phyloP scores from a whole-genome alignment of 129 eudicot species.

The Smallanthus sonchifolius region DNA sequence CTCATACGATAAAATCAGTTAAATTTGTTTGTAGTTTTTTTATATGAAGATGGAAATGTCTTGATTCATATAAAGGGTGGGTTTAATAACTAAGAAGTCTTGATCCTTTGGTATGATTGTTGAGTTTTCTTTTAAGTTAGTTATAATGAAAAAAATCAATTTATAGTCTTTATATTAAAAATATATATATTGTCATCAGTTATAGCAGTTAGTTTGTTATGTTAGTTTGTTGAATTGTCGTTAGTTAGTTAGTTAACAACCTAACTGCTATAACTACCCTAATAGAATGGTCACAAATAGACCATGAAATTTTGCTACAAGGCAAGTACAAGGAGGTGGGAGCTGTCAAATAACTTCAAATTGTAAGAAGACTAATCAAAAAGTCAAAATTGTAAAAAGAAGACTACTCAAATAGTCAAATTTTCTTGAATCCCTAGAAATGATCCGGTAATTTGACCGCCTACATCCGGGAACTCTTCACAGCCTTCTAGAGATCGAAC shows the following conservation, averaged over 20 bases:
- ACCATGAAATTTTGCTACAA: too few relatives aligned
- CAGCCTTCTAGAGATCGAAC: conserved; percentile 64
- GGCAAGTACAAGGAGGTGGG: neutral
- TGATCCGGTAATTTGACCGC: conserved; percentile 73
- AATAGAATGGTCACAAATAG: neutral
- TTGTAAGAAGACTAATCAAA: conserved; percentile 22
- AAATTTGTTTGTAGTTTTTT: neutral
- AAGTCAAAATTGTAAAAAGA: conserved; percentile 33
- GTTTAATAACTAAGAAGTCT: neutral
- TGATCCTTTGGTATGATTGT: conserved; percentile 10
- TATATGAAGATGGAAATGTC: neutral
- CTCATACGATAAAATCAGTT: neutral
- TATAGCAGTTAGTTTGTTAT: neutral
- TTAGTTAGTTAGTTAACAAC: neutral
- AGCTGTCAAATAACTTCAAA: neutral
- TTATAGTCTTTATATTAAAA: neutral
- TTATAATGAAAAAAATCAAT: neutral
- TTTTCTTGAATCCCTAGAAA: conserved; percentile 85
- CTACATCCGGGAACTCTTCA: conserved; percentile 78
- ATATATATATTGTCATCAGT: neutral
- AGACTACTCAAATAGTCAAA: conserved; percentile 49
- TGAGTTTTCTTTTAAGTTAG: neutral
- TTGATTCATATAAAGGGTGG: conserved; percentile 4
- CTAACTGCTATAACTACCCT: neutral
- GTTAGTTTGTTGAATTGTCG: neutral